Base-by-base conservation (phyloP, 2,329 filamentous ascomycete species). In the Zymoseptoria crescenta region DNA sequence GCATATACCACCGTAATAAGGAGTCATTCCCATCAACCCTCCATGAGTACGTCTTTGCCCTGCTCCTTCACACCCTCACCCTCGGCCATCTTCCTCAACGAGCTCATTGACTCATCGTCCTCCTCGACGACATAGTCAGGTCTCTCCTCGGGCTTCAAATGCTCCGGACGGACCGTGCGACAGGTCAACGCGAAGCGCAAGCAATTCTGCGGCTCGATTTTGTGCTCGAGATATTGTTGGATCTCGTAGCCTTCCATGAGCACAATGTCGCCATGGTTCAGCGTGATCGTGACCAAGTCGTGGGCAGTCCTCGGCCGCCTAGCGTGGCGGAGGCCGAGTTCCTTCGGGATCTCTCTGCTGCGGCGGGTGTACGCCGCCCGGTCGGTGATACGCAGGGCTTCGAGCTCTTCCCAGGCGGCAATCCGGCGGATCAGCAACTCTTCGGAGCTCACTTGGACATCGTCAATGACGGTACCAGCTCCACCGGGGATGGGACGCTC, bases 181-280 rank as follows among this genome's bases (percentile, higher is more conserved):
- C 78, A 80, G 0, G 83, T 86, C 53, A 86, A 64, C 0, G 83
- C 83, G 68, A 83, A 85, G 2, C 83, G 74, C 49, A 83, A 71
- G 54, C 74, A 76, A 0, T 81, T 81, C 8, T 71, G 60, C 4
- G 82, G 79, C 0, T 75, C 76, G 0, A 86, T 82, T 20, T 74
- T 73, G 65, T 86, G 83, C 77, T 87, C 83, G 57, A 85, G 84
- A 20, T 79, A 75, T 63, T 78, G 75, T 64, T 88, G 86, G 10
- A 88, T 81, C 0, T 74, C 72, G 0, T 73, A 73, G 0, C 84
- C 85, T 63, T 85, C 79, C 84, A 87, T 87, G 19, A 87, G 74
- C 1, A 84, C 77, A 9, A 87, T 79, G 67, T 88, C 85, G 0
- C 85, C 86, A 67, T 88, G 85, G 7, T 78, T 75, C 3, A 88